Evolutionary conservation across 2,329 filamentous ascomycete genomes (phyloP).

Genomic region (Fusarium sp.): DNA sequence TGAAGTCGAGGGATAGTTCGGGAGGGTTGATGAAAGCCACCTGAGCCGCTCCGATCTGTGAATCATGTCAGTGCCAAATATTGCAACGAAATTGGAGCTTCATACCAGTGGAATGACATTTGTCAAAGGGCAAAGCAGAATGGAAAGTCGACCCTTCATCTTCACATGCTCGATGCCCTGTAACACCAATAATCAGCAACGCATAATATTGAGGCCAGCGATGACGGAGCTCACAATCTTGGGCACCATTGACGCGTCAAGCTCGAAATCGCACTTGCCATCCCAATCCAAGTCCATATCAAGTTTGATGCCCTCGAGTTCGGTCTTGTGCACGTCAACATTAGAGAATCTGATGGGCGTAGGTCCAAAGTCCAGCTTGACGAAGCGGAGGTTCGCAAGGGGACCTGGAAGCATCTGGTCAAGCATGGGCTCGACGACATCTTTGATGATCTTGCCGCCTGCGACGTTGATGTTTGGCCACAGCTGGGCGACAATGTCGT

Average conservation of each 20-base stretch:
- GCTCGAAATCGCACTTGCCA: constrained; percentile 38
- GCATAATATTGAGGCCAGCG: not conserved
- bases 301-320: constrained; percentile 38
- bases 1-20: constrained; percentile 33
- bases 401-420: constrained; percentile 38
- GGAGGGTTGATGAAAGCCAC: constrained; percentile 41
- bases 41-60: constrained; percentile 40
- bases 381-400: constrained; percentile 32
- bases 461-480: constrained; percentile 44
- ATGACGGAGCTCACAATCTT: constrained; percentile 28
- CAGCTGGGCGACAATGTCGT: constrained; percentile 40
- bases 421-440: constrained; percentile 39
- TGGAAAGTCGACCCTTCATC: constrained; percentile 33
- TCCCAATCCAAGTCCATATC: constrained; percentile 41
- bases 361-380: constrained; percentile 37
- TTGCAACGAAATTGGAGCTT: accelerated
- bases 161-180: constrained; percentile 42
- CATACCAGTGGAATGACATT: constrained; percentile 38
- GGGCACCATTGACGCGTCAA: constrained; percentile 40
- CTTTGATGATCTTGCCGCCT: constrained; percentile 36
- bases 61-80: not conserved
- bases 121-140: constrained; percentile 37
- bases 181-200: not conserved
- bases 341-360: constrained; percentile 33
- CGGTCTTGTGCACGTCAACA: constrained; percentile 40